A percentile compares a stretch with the other conserved stretches of the same genome.
Conservation (phyloP, 192 early-diverging fungal species). For the Geranomyces variabilis region DNA sequence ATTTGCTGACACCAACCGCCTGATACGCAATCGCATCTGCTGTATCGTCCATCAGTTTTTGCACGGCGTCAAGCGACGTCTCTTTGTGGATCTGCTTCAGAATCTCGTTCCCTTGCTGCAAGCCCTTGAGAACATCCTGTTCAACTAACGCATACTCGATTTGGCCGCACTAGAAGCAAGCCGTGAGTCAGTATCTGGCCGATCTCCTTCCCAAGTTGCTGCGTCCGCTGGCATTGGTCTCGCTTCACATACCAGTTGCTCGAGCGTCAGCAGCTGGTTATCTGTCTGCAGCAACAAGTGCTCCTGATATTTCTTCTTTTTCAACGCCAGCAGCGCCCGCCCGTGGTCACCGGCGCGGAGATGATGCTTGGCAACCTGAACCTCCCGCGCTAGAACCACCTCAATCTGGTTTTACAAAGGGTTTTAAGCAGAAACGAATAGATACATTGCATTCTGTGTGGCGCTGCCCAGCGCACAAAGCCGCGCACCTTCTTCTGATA, state of each 20-base stretch:
- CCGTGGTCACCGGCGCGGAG: constrained; percentile 75
- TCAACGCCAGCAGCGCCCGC: constrained; percentile 84
- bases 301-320: constrained; percentile 97
- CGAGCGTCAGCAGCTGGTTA: constrained; percentile 85
- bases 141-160: constrained; percentile 95
- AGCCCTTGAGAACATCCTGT: constrained; percentile 81
- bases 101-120: constrained; percentile 84
- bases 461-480: too few species aligned
- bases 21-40: constrained; percentile 96
- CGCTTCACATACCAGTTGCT: constrained; percentile 70
- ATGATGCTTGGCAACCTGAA: constrained; percentile 76
- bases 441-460: too few species aligned
- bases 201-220: neutral
- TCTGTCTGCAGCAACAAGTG: constrained; percentile 81
- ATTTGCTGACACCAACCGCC: constrained; percentile 55
- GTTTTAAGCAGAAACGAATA: too few species aligned
- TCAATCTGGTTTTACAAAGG: constrained; percentile 60
- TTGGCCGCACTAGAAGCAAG: constrained; percentile 53
- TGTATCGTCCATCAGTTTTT: constrained; percentile 94
- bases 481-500: constrained; percentile 83
- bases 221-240: neutral
- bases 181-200: too few species aligned
- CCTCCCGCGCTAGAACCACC: constrained; percentile 78
- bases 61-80: constrained; percentile 87
- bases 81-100: constrained; percentile 84